Conservation (phyloP, 352 stramenopile species). For the Sclerospora graminicola region DNA sequence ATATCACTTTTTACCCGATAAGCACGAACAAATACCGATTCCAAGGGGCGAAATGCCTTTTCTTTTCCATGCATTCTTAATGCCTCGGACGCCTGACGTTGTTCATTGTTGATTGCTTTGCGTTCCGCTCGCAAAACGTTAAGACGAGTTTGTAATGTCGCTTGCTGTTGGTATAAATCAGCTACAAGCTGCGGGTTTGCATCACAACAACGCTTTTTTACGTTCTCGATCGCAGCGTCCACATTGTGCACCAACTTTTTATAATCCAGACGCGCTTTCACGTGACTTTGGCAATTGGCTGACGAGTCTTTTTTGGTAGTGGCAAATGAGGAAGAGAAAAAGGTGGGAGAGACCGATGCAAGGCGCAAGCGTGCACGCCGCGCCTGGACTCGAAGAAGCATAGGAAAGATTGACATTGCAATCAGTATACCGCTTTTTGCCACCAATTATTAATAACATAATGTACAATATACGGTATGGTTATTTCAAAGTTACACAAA, state of each 20-base stretch:
- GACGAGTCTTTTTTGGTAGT: conserved; percentile 10
- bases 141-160: conserved; percentile 35
- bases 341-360: neutral
- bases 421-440: too few species aligned
- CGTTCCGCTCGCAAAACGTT: conserved; percentile 57
- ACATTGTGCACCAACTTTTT: conserved; percentile 56
- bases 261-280: conserved; percentile 71
- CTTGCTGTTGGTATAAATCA: conserved; percentile 51
- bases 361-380: too few species aligned
- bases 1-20: conserved; percentile 54
- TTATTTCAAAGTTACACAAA: too few species aligned
- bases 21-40: too few species aligned
- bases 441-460: too few species aligned
- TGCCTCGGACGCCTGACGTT: too few species aligned
- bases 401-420: too few species aligned
- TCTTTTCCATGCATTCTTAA: too few species aligned
- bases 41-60: too few species aligned
- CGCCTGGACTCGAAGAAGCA: conserved; percentile 1
- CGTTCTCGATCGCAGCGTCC: conserved; percentile 42
- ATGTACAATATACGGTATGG: too few species aligned
- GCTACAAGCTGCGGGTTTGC: conserved; percentile 52
- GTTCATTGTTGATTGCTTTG: too few species aligned
- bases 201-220: conserved; percentile 54
- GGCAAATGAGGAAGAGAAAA: neutral
- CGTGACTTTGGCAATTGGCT: conserved; percentile 37